A percentile compares a stretch with the other conserved stretches of the same genome.
phyloP scores from a whole-genome alignment of 495 filamentous ascomycete species.

The Neurospora sp. region DNA sequence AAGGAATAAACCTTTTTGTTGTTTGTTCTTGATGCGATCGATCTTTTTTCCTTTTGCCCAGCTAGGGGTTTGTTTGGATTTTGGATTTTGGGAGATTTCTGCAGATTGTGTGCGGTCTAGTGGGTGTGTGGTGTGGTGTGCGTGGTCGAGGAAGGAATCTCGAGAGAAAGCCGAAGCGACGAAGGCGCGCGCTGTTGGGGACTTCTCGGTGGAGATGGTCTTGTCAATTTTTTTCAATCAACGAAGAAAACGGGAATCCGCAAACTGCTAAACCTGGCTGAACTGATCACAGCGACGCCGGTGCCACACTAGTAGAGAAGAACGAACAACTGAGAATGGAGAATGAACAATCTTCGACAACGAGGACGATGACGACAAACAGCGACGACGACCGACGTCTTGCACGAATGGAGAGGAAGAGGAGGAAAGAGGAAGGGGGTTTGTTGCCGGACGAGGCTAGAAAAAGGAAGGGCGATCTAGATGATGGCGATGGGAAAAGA shows the following conservation, averaged over 20 bases:
- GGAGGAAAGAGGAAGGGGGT: slow-evolving; percentile 22
- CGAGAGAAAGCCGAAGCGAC: slow-evolving; percentile 1
- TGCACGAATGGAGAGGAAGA: slow-evolving; percentile 33
- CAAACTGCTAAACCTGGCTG: not conserved
- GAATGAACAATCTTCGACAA: slow-evolving; percentile 1
- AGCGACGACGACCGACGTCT: slow-evolving; percentile 18
- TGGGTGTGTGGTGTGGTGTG: not conserved
- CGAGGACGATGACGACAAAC: slow-evolving; percentile 18
- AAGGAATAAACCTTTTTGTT: slow-evolving; percentile 8
- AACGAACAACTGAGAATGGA: not conserved
- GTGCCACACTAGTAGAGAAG: not conserved
- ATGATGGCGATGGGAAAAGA: slow-evolving; percentile 23
- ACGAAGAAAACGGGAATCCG: slow-evolving; percentile 16
- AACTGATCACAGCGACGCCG: not conserved
- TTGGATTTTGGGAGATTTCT: slow-evolving; percentile 8
- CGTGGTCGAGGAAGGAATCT: not conserved
- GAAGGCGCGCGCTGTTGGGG: not conserved
- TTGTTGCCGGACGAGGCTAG: slow-evolving; percentile 2
- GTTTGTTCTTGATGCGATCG: slow-evolving; percentile 13
- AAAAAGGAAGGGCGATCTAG: slow-evolving; percentile 35
- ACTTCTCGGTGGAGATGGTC: slow-evolving; percentile 1
- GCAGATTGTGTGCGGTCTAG: slow-evolving; percentile 15
- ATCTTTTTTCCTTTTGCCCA: slow-evolving; percentile 6
- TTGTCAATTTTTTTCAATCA: slow-evolving; percentile 11
- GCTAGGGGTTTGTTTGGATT: not conserved